phyloP scores from a whole-genome alignment of 2,329 filamentous ascomycete genomes.

The Scytalidium lignicola region DNA sequence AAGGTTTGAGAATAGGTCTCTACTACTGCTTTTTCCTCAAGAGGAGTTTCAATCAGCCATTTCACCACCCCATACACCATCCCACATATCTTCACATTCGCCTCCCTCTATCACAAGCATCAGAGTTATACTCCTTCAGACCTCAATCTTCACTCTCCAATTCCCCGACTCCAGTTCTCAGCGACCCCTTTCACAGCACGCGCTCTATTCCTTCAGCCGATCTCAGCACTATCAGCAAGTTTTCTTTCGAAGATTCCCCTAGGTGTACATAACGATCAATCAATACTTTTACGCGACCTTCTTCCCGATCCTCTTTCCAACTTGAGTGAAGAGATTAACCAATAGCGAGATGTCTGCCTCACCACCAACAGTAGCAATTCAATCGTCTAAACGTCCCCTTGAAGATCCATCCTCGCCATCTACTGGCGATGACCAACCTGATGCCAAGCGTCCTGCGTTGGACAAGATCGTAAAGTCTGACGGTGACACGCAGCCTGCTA shows the following conservation, averaged over 20 bases:
- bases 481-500: slow-evolving; percentile 37
- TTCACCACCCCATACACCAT: slow-evolving; percentile 28
- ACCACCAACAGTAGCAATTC: slow-evolving; percentile 52
- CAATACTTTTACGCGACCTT: slow-evolving; percentile 44
- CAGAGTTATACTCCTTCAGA: slow-evolving; percentile 13
- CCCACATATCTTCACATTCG: slow-evolving; percentile 29
- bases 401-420: slow-evolving; percentile 97
- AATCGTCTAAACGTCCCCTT: slow-evolving; percentile 83
- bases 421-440: slow-evolving; percentile 84
- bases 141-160: slow-evolving; percentile 18
- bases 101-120: slow-evolving; percentile 17
- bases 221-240: slow-evolving; percentile 70
- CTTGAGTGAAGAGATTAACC: slow-evolving; percentile 33
- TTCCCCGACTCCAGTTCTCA: slow-evolving; percentile 19
- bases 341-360: slow-evolving; percentile 65
- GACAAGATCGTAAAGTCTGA: slow-evolving; percentile 80
- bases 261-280: slow-evolving; percentile 77
- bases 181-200: slow-evolving; percentile 28
- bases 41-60: slow-evolving; percentile 20
- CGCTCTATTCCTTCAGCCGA: slow-evolving; percentile 28
- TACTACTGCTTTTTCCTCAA: slow-evolving; percentile 29
- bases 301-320: slow-evolving; percentile 36
- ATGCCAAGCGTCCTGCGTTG: slow-evolving; percentile 92
- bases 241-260: slow-evolving; percentile 79
- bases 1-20: slow-evolving; percentile 32